Evolutionary conservation across 306 rosid genomes (phyloP), one percentile per base, ranked within the genome.

Genomic region (Notholithocarpus densiflorus): DNA sequence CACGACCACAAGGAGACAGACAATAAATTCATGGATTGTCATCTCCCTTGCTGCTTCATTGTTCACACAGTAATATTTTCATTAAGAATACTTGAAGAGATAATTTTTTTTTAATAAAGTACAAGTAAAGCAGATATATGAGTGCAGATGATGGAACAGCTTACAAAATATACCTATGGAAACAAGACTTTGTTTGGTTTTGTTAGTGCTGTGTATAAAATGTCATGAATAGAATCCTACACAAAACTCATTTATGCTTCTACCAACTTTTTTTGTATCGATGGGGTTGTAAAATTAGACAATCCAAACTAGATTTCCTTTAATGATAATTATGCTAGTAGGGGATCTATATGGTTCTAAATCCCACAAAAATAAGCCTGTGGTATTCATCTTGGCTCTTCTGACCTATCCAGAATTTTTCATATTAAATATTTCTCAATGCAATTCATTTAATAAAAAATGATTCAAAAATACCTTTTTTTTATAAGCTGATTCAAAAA

Each of bases 1-100:
- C 75, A 32, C 8, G 56, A 73, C 80, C 72, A 77, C 78, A 1
- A 73, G 55, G 24, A 70, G 73, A 12, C 55, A 65, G 75, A 74
- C 19, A 1, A 79, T 18, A 15, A 72, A 65, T 48, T 32, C 10
- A 52, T 68, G 19, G 18, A 68, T 57, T 27, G 65, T 77, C 77
- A 34, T 20, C 74, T 75, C 66, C 65, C 71, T 71, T 43, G 23
- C 77, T 80, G 74, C 77, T 24, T 57, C 76, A 12, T 40, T 24
- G 43, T 29, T 66, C 17, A 10, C n/a, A 66, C 29, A 6, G 52
- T 18, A 45, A 66, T 34, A 66, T 31, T 66, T 72, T 53, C 3
- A 3, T 52, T 72, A 1, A 27, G 61, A 72, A 72, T 18, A 72
- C 13, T 72, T 72, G 40, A 77, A 45, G 54, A 71, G 56, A 23